Percentiles rank a stretch among this genome's conserved stretches.
phyloP scores from a whole-genome alignment of 352 stramenopile species.

The Phytophthora cryptogea region DNA sequence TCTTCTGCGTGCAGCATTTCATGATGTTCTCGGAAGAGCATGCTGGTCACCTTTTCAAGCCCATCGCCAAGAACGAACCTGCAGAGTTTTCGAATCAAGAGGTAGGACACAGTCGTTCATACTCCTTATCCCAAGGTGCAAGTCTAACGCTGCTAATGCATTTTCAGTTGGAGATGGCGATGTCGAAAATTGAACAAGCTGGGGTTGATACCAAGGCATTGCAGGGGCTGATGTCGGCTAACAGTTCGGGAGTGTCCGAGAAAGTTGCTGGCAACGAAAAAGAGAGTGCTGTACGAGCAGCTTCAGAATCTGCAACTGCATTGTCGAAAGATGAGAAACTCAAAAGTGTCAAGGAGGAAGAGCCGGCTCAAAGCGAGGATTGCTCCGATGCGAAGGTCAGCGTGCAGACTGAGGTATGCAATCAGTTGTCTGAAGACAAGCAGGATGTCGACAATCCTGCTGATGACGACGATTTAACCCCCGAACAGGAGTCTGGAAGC shows the following conservation, averaged over 20 bases:
- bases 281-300: constrained; percentile 11
- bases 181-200: constrained; percentile 70
- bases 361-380: constrained; percentile 16
- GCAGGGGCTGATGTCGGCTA: constrained; percentile 38
- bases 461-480: constrained; percentile 29
- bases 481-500: constrained; percentile 24
- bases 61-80: constrained; percentile 41
- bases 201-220: constrained; percentile 59
- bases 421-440: constrained; percentile 32
- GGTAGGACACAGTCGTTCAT: constrained; percentile 24
- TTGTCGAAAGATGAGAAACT: constrained; percentile 14
- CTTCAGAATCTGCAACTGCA: background rate
- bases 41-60: constrained; percentile 50
- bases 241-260: constrained; percentile 5
- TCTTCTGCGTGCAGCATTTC: constrained; percentile 82
- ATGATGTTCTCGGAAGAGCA: constrained; percentile 65
- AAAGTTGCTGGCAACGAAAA: constrained; percentile 17
- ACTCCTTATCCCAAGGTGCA: background rate
- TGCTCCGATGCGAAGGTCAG: constrained; percentile 10
- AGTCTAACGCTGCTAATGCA: background rate
- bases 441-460: constrained; percentile 29
- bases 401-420: constrained; percentile 33
- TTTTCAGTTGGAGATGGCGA: constrained; percentile 62
- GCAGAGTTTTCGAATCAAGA: constrained; percentile 71
- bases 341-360: constrained; percentile 16